These are phyloP conservation scores for Heliamphora pulchella DNA, from an alignment of 179 eudicot species.

Conservation along the genomic window DNA sequence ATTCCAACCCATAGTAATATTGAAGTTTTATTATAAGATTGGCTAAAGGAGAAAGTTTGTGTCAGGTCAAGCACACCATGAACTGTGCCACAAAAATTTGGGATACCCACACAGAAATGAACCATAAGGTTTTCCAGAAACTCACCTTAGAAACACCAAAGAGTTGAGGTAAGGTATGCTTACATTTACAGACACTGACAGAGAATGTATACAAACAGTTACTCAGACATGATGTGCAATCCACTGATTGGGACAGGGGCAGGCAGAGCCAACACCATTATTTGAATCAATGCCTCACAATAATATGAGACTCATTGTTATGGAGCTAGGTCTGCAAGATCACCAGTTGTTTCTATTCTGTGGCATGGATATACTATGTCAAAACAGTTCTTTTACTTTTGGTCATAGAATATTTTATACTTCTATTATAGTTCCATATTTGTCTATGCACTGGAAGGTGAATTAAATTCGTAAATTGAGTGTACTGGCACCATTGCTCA, in stretches of 20 bases:
- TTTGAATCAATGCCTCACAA: not conserved
- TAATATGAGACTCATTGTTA: not conserved
- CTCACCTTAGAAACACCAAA: not conserved
- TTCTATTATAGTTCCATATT: constrained; percentile 9
- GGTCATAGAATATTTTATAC: not conserved
- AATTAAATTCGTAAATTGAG: constrained; percentile 1
- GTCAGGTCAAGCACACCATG: not conserved
- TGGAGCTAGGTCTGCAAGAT: not conserved
- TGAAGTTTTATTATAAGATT: not conserved
- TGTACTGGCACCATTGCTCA: constrained; percentile 73
- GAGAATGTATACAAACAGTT: not conserved
- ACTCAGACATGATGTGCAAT: not conserved
- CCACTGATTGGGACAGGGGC: not conserved
- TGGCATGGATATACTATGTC: not conserved
- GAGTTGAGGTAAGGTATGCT: not conserved
- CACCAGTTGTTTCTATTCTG: not conserved
- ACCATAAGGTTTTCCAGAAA: not conserved
- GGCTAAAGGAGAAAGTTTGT: not conserved
- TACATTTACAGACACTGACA: not conserved
- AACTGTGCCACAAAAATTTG: not conserved
- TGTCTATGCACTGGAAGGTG: not conserved
- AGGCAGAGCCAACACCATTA: not conserved
- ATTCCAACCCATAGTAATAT: not conserved
- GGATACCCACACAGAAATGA: not conserved
- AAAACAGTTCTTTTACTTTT: not conserved